A percentile compares a stretch with the other conserved stretches of the same genome.
Conservation (phyloP, 805 yeast genomes). For the Clavispora phyllophila region DNA sequence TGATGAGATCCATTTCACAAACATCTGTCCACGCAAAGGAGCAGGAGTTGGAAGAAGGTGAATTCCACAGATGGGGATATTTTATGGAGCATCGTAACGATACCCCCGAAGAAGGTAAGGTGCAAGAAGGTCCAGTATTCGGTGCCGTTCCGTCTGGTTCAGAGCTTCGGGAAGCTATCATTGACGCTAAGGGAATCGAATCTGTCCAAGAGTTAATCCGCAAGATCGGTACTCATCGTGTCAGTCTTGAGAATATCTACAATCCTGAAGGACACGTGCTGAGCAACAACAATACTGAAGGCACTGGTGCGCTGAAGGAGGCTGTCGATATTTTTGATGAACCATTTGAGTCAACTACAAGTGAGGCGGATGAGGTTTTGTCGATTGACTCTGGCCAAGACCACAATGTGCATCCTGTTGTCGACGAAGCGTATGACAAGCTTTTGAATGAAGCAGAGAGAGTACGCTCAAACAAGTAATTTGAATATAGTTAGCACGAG, state of each 20-base stretch:
- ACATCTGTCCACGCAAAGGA: slow-evolving; percentile 64
- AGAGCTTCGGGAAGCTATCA: slow-evolving; percentile 55
- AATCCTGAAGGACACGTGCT: slow-evolving; percentile 9
- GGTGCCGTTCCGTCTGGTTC: slow-evolving; percentile 49
- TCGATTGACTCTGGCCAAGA: slow-evolving; percentile 27
- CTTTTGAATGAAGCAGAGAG: slow-evolving; percentile 62
- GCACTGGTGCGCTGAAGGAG: not conserved
- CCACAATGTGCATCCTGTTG: slow-evolving; percentile 36
- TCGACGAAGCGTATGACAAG: slow-evolving; percentile 72
- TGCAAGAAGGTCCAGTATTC: slow-evolving; percentile 22
- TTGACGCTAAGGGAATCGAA: slow-evolving; percentile 71
- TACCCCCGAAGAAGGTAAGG: slow-evolving; percentile 5
- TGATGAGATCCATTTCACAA: slow-evolving; percentile 59
- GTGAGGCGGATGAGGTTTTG: slow-evolving; percentile 13
- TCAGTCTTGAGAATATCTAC: slow-evolving; percentile 48
- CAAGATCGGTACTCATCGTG: slow-evolving; percentile 53
- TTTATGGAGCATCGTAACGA: slow-evolving; percentile 60
- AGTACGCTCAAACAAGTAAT: slow-evolving; percentile 48
- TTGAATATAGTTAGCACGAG: too few species aligned
- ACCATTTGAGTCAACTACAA: slow-evolving; percentile 1
- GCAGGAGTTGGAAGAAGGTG: slow-evolving; percentile 91
- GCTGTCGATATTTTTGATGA: slow-evolving; percentile 4
- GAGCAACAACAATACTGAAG: not conserved
- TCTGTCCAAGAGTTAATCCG: slow-evolving; percentile 63
- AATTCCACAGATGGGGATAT: slow-evolving; percentile 80